Evolutionary conservation across 208 protist species (phyloP), one percentile per base, ranked within the genome.

Genomic region (Crithidia acanthocephali): DNA sequence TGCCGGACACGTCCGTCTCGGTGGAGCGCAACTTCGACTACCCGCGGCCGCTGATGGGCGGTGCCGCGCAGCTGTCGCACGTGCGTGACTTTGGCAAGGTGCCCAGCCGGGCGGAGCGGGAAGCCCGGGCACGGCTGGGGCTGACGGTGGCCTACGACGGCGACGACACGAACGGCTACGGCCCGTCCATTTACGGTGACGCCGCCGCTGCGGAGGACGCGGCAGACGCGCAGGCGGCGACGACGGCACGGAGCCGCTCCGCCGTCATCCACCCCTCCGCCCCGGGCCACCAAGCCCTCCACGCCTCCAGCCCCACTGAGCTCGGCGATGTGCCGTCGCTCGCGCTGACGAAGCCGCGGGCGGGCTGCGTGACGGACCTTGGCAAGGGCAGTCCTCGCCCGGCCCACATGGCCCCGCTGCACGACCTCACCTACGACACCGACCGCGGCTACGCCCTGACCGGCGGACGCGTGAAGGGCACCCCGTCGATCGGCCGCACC

Each of bases 381-480:
- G 80, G 84, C 27, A 80, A 70, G 15, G 84, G 81, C 48, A 73
- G 74, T 22, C 35, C 52, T 10, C 69, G 74, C 2, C 75, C 78
- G 11, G 71, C 68, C 27, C 69, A 81, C 58, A 65, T 82, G 30
- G 52, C 74, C 18, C 65, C 73, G 0, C 52, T 89, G 42, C 71
- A 84, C 53, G 86, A 91, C 64, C 77, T 94, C 23, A 84, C 81
- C 28, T 94, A 94, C 68, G 68, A 91, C 61, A 75, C 77, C 10
- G 71, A 75, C 20, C 64, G 57, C 15, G 84, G 73, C 47, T 83
- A 84, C 61, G 65, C 50, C 4, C 55, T 86, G 27, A 84, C 86
- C 2, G 88, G 86, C 16, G 74, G 76, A 2, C 83, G 85, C 22
- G 74, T 85, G 27, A 76, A 65, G 35, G 88, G 88, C 27, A 73